Conservation (phyloP, 148 eudicot species). For the Vaccinium vitisidaea region DNA sequence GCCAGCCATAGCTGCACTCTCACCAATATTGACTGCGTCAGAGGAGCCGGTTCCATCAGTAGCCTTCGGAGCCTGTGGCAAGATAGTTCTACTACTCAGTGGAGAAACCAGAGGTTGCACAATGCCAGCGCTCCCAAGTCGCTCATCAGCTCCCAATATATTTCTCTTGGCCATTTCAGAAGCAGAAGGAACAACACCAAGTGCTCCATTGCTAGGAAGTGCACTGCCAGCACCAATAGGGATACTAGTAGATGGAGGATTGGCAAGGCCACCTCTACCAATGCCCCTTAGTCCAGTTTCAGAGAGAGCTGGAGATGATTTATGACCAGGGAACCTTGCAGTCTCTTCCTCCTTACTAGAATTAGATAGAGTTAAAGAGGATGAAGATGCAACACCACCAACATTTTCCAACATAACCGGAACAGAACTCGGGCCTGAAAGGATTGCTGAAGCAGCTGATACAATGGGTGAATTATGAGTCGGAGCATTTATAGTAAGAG, state of each 20-base stretch:
- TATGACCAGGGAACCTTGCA: constrained; percentile 54
- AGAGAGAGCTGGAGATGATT: constrained; percentile 62
- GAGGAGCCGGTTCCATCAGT: constrained; percentile 39
- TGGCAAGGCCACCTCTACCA: constrained; percentile 60
- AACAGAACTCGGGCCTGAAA: constrained; percentile 36
- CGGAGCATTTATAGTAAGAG: constrained; percentile 31
- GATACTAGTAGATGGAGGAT: constrained; percentile 45
- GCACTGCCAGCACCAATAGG: constrained; percentile 53
- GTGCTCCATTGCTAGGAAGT: constrained; percentile 51
- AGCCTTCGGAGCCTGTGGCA: constrained; percentile 41
- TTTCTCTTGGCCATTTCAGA: constrained; percentile 79
- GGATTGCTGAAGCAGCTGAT: constrained; percentile 42
- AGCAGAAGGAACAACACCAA: constrained; percentile 52
- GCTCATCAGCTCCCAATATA: constrained; percentile 71
- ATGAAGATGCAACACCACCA: constrained; percentile 39
- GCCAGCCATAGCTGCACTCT: constrained; percentile 55
- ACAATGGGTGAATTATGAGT: constrained; percentile 27
- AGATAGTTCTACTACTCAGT: constrained; percentile 40
- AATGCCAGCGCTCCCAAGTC: constrained; percentile 63
- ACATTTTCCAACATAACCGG: constrained; percentile 42
- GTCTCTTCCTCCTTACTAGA: constrained; percentile 68
- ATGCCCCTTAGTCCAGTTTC: constrained; percentile 59
- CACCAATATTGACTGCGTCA: constrained; percentile 48
- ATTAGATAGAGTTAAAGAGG: constrained; percentile 50
- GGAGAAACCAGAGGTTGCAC: constrained; percentile 45